Base-by-base conservation (phyloP, 495 filamentous ascomycete species). In the Bathelium albidoporum region DNA sequence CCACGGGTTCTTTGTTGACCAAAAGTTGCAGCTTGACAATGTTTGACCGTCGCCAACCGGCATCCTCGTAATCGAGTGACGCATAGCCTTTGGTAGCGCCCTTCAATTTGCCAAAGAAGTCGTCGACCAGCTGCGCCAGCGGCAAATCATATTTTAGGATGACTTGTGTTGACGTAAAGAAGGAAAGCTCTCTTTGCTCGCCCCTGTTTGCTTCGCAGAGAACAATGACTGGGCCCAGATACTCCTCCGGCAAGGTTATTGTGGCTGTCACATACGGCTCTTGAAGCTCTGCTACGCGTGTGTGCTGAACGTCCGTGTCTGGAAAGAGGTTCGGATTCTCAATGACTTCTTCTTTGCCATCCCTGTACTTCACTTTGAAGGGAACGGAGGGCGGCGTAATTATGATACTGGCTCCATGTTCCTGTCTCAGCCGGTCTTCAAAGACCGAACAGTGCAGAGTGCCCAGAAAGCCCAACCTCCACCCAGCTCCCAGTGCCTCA, bases 371-470 rank as follows among this genome's bases (percentile, higher is more conserved):
- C 7, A 97, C 82, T 72, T 90, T 93, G 68, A 92, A 92, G 3
- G 95, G 91, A 5, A 97, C 94, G 1, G 91, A 89, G 1, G 94
- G 94, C 18, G 95, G 92, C 1, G 94, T 98, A 71, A 98, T 96
- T 74, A 97, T 96, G 74, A 98, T 91, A 69, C 85, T 91, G 12
- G 89, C 90, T 16, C 92, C 94, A 70, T 97, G 91, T 73, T 98
- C 94, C 71, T 96, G 91, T 20, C 90, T 84, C 32, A 98, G 77
- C n/a, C 94, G 87, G 74, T 98, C 94, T 75, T 98, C 92, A 69
- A 98, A 98, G 2, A 98, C 94, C 32, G 92, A 96, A 74, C 94
- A 96, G 73, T 98, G 94, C 36, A 98, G 80, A 14, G 91, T 97
- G 0, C 94, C 94, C n/a, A 97, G 73, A 70, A 98, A 98, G 0